Percentiles rank a stretch among this genome's conserved stretches.
phyloP scores from a whole-genome alignment of 495 filamentous ascomycete genomes.

The Xylaria cubensis region DNA sequence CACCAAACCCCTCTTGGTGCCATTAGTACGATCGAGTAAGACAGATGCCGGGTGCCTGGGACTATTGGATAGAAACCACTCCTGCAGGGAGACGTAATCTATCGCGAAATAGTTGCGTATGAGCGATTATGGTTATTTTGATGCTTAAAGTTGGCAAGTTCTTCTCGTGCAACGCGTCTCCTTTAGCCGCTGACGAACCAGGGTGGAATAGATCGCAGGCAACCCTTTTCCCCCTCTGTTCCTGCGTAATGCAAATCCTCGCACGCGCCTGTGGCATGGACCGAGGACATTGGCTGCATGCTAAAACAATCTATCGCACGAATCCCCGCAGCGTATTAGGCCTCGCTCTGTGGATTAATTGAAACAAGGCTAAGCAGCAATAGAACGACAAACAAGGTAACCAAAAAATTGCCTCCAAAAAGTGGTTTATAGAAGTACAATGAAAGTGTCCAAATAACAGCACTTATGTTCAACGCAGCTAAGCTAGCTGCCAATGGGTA shows the following conservation, averaged over 20 bases:
- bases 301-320: no score
- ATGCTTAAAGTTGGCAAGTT: background rate
- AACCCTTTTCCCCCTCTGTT: background rate
- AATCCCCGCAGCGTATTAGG: background rate
- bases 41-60: conserved; percentile 41
- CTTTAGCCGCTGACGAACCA: background rate
- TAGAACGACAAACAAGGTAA: background rate
- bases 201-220: background rate
- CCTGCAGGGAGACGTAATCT: conserved; percentile 34
- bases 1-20: conserved; percentile 11
- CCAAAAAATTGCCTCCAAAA: background rate
- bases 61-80: conserved; percentile 20
- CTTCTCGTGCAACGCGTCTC: background rate
- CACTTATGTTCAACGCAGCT: background rate
- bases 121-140: conserved; percentile 1
- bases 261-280: no score
- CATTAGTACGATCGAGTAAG: conserved; percentile 28
- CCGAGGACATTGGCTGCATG: no score
- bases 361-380: background rate
- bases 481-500: background rate
- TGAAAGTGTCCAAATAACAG: background rate
- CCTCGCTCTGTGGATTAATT: background rate
- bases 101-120: conserved; percentile 29
- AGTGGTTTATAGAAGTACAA: no score
- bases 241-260: no score